Evolutionary conservation across 176 grass and related monocot genomes (phyloP).

Genomic region (Rhynchospora breviuscula): DNA sequence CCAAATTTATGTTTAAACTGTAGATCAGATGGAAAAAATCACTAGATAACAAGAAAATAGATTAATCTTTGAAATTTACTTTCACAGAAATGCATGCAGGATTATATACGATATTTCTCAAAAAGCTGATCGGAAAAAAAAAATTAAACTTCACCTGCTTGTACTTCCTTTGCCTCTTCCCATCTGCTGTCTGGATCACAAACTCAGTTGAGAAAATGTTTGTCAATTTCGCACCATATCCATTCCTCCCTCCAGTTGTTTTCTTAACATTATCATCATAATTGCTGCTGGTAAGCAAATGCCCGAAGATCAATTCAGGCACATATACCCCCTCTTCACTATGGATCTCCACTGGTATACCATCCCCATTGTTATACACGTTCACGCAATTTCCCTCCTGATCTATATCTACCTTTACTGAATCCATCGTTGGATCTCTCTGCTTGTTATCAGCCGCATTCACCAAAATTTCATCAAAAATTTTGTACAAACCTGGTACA

Average conservation of each 20-base stretch:
- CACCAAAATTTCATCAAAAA: constrained; percentile 96
- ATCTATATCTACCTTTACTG: constrained; percentile 71
- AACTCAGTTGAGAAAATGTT: constrained; percentile 97
- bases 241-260: constrained; percentile 86
- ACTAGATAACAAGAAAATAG: neutral
- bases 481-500: constrained; percentile 92
- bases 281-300: constrained; percentile 90
- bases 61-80: neutral
- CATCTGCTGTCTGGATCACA: constrained; percentile 75
- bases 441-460: constrained; percentile 97
- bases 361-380: constrained; percentile 74
- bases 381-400: constrained; percentile 41
- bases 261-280: constrained; percentile 79
- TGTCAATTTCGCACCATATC: constrained; percentile 79
- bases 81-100: too few species aligned
- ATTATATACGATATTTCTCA: too few species aligned
- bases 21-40: neutral
- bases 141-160: constrained; percentile 85
- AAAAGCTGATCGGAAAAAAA: too few species aligned
- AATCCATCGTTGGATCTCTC: constrained; percentile 68
- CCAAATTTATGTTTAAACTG: neutral
- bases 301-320: constrained; percentile 90
- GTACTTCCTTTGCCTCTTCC: constrained; percentile 61
- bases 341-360: constrained; percentile 82
- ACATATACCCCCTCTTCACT: constrained; percentile 80